These are phyloP conservation scores for Fremontodendron californicum DNA, from an alignment of 345 rosid species.

Conservation along the genomic window DNA sequence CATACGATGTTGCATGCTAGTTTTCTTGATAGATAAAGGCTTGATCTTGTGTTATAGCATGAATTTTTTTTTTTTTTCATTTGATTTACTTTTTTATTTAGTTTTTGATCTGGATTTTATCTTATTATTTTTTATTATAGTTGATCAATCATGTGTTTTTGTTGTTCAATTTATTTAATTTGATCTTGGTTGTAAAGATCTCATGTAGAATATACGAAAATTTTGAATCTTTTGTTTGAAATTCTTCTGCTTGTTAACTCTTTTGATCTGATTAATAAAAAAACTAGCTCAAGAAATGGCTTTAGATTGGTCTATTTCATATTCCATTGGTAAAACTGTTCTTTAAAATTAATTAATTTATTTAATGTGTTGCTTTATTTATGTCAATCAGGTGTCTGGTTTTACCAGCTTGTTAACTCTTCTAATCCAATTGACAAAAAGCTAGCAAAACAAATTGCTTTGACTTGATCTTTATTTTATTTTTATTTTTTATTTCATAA, in stretches of 20 bases:
- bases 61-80: not conserved
- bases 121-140: not conserved
- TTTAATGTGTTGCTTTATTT: not conserved
- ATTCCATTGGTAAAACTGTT: not conserved
- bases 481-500: not conserved
- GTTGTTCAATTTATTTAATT: not conserved
- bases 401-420: not conserved
- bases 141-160: not conserved
- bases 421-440: not conserved
- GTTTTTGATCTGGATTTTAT: not conserved
- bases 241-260: not conserved
- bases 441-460: not conserved
- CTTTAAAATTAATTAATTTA: not conserved
- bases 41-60: not conserved
- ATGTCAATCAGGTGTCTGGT: not conserved
- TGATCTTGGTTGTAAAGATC: not conserved
- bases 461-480: not conserved
- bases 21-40: not conserved
- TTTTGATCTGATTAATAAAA: not conserved
- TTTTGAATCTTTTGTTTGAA: not conserved
- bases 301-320: not conserved
- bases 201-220: not conserved
- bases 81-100: not conserved
- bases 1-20: slow-evolving; percentile 6
- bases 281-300: not conserved